phyloP scores from a whole-genome alignment of 495 filamentous ascomycete species.

The Tricharina praecox region DNA sequence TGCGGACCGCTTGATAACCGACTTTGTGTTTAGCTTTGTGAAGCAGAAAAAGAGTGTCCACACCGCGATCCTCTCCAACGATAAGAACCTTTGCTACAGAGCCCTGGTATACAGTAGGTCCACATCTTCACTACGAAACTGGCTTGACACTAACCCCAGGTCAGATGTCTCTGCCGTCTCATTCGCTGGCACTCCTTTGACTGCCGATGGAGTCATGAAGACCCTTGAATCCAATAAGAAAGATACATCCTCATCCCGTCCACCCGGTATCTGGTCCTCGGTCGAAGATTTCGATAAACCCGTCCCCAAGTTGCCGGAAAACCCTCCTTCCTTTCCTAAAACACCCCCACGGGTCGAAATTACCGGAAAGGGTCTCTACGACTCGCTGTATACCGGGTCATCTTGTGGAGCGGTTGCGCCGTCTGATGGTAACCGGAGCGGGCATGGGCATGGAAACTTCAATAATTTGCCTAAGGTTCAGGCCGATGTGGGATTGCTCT shows the following conservation, averaged over 20 bases:
- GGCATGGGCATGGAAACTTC: neutral
- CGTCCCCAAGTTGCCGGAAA: neutral
- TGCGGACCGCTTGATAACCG: neutral
- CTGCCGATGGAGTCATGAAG: neutral
- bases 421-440: neutral
- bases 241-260: neutral
- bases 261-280: neutral
- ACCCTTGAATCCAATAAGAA: neutral
- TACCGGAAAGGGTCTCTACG: neutral
- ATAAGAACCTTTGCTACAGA: slow-evolving; percentile 22
- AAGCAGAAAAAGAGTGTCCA: slow-evolving; percentile 10
- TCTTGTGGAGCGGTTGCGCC: too few species aligned
- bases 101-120: slow-evolving; percentile 21
- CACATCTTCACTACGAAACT: too few species aligned
- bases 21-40: neutral
- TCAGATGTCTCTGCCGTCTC: neutral
- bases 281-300: neutral
- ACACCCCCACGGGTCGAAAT: neutral
- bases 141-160: neutral
- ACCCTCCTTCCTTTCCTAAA: too few species aligned
- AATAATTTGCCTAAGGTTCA: neutral
- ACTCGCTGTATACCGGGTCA: neutral
- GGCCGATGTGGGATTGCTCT: slow-evolving; percentile 5
- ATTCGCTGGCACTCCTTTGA: neutral
- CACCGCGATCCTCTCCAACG: slow-evolving; percentile 22